Percentiles rank a stretch among this genome's conserved stretches.
Evolutionary conservation across 164 flowering plant genomes (phyloP).

Genomic region (Stephania yunnanensis): DNA sequence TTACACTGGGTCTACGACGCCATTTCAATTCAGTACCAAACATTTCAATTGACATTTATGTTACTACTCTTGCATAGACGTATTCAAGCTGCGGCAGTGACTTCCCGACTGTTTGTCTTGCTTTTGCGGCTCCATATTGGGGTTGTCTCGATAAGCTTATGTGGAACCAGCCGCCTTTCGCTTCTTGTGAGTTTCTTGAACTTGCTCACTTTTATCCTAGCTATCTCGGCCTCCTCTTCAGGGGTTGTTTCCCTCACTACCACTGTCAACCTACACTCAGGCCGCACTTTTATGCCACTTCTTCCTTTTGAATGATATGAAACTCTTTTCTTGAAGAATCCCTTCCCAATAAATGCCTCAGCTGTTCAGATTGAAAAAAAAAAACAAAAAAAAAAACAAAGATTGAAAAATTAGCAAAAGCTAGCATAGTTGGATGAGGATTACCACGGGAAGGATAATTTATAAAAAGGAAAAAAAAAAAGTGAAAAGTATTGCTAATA

Average conservation of each 20-base stretch:
- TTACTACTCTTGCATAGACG: not conserved
- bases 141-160: slow-evolving; percentile 78
- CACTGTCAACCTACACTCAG: slow-evolving; percentile 87
- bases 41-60: not conserved
- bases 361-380: slow-evolving; percentile 35
- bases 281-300: slow-evolving; percentile 55
- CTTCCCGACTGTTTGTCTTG: slow-evolving; percentile 20
- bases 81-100: not conserved
- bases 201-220: slow-evolving; percentile 64
- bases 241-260: slow-evolving; percentile 84
- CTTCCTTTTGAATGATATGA: slow-evolving; percentile 67
- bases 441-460: not conserved
- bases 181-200: slow-evolving; percentile 71
- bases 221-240: slow-evolving; percentile 87
- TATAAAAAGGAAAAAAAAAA: not conserved
- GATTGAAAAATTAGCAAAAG: not conserved
- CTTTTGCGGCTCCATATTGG: slow-evolving; percentile 67
- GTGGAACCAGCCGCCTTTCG: slow-evolving; percentile 78
- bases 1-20: too few relatives aligned
- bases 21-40: too few relatives aligned
- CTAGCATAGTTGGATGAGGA: not conserved
- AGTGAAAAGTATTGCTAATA: slow-evolving; percentile 22
- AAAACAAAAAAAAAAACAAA: not conserved
- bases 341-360: slow-evolving; percentile 95
- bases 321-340: slow-evolving; percentile 55